Evolutionary conservation across 441 rosid genomes (phyloP), one percentile per base, ranked within the genome.

Genomic region (Bocquillonia castaneifolia): DNA sequence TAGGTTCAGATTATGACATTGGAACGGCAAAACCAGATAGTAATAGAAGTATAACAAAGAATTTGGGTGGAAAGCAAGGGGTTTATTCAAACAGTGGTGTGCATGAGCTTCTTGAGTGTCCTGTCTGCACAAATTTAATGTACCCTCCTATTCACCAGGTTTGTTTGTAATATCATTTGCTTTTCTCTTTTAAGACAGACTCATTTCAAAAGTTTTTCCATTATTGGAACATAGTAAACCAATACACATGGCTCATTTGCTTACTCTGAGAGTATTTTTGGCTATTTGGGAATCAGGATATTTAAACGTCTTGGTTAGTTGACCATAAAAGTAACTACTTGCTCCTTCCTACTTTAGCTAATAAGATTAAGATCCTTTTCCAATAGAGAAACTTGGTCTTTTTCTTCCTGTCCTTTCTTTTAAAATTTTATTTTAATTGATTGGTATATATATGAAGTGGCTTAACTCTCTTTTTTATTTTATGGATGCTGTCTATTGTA

Each of bases 71-170:
- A 64, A 81, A 76, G 65, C 71, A 63, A 42, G 83, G 80, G 70
- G 68, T 72, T 69, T 76, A 69, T 55, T 68, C 82, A 32, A 79
- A 72, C 76, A 84, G 64, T 64, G 80, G 86, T 71, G 91, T 88
- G 45, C 91, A 85, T 12, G 92, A 86, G 70, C 84, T 86, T 37
- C 78, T 88, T 69, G 91, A 86, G 74, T 86, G 89, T 64, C 87
- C 94, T 36, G 90, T 86, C 69, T 86, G 94, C 82, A 76, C 87
- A 73, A 88, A 83, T 76, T 89, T 83, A 59, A 86, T 88, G 94
- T 88, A 88, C 77, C 94, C 94, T 18, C 94, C 94, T 31, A 88
- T 86, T 69, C 88, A 86, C 70, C 91, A 85, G 90, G 94, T 82
- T 63, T 55, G 79, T 51, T 67, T 47, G 58, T n/a, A 26, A 37